These are phyloP conservation scores for Citrullus mucosospermus DNA, from an alignment of 306 rosid genomes.

Conservation along the genomic window DNA sequence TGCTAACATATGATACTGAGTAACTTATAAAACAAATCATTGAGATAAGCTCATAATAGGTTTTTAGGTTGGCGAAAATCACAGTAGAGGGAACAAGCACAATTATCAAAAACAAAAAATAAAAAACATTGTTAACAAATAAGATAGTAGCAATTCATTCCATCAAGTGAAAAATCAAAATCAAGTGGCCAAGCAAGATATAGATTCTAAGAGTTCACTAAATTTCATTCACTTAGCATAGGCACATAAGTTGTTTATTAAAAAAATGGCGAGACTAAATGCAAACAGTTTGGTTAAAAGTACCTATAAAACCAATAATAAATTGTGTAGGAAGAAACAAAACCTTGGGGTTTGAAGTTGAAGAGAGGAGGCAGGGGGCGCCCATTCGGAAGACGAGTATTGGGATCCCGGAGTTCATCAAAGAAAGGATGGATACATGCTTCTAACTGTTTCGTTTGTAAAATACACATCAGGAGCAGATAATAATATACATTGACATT, in stretches of 20 bases:
- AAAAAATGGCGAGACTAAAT: not conserved
- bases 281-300: not conserved
- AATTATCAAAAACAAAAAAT: too few species aligned
- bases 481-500: not conserved
- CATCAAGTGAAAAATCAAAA: too few species aligned
- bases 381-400: constrained; percentile 46
- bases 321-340: not conserved
- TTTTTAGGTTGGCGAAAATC: too few species aligned
- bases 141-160: too few species aligned
- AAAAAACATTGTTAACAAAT: too few species aligned
- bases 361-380: constrained; percentile 54
- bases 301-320: not conserved
- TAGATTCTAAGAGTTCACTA: not conserved
- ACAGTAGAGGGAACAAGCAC: too few species aligned
- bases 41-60: too few species aligned
- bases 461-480: not conserved
- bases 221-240: not conserved
- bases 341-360: constrained; percentile 63
- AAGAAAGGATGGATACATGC: constrained; percentile 52
- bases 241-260: not conserved
- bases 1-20: too few species aligned
- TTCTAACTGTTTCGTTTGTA: constrained; percentile 28
- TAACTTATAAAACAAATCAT: too few species aligned
- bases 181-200: too few species aligned
- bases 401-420: constrained; percentile 54